Base-by-base conservation (phyloP, 2,329 filamentous ascomycete species). In the Calonectria multiphialidica region DNA sequence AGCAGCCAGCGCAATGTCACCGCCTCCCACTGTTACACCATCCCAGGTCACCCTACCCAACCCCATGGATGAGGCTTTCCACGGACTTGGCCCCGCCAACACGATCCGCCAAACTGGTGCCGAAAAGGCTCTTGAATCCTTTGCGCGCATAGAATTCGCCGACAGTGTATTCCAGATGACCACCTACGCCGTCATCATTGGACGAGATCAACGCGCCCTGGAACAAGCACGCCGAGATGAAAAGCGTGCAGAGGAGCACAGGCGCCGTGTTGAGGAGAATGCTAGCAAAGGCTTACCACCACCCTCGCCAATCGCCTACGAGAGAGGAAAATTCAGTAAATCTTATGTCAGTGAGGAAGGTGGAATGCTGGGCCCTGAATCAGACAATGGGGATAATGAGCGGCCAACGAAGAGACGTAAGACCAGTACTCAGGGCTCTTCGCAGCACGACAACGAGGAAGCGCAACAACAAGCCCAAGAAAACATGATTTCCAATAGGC, bases 141-240 rank as follows among this genome's bases (percentile, higher is more conserved):
- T 90, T 80, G 89, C 89, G 50, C 86, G 87, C 65, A 86, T 96
- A 72, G 90, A 92, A 78, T 95, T 96, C 80, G 88, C 90, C 76
- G 94, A 96, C 85, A 93, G 93, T 80, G 89, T 92, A 68, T 95
- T 94, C 81, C 93, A 94, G 83, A 93, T 96, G 91, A 94, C 92
- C 64, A 95, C 93, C 1, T 93, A 92, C 77, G 88, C 90, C 65
- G 89, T 95, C 76, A 90, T 94, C 69, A 90, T 96, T 33, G 93
- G 93, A 67, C 92, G 94, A 72, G 93, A 95, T 82, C 88, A 92
- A 78, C 84, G 87, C 65, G 91, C 91, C 12, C 83, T 91, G 75
- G 84, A 87, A 67, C 87, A 90, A 76, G 90, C 90, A 25, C 86
- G 87, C 53, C 84, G 85, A 68, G 87, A 90, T 71, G 87, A 89